Conservation (phyloP, 192 early-diverging fungal genomes). For the Rhizophagus prolifer region DNA sequence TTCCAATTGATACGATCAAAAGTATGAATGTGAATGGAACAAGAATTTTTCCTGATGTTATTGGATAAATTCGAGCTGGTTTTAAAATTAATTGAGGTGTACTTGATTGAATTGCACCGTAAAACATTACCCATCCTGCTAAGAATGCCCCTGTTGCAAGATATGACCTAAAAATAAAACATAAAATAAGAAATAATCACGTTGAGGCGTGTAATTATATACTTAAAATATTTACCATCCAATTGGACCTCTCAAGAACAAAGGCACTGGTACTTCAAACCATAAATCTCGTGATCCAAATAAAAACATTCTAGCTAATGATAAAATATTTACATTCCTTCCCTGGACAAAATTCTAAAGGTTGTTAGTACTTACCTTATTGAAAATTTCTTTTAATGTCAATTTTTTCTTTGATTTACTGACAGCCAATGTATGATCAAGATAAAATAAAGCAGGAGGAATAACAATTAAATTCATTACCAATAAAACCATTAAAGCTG, state of each 20-base stretch:
- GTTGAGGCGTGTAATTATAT: no score
- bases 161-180: conserved; percentile 27
- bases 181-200: no score
- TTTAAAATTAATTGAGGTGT: conserved; percentile 39
- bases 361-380: neutral
- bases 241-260: conserved; percentile 38
- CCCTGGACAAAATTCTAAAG: conserved; percentile 7
- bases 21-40: conserved; percentile 22
- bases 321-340: conserved; percentile 35
- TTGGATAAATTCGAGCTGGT: conserved; percentile 21
- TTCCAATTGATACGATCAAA: neutral
- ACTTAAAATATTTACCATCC: conserved; percentile 29
- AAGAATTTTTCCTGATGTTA: conserved; percentile 2
- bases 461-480: conserved; percentile 31
- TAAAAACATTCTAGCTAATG: conserved; percentile 49
- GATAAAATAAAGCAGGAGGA: conserved; percentile 16
- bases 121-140: conserved; percentile 48
- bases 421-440: conserved; percentile 30
- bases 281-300: conserved; percentile 47
- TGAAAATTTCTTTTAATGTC: conserved; percentile 20
- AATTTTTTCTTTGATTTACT: conserved; percentile 18
- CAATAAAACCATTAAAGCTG: conserved; percentile 38
- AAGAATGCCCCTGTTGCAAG: conserved; percentile 36
- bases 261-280: conserved; percentile 45
- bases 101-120: conserved; percentile 44